Percentiles rank a stretch among this genome's conserved stretches.
phyloP scores from a whole-genome alignment of 139 green algal species.

The Medakamo hakoo region DNA sequence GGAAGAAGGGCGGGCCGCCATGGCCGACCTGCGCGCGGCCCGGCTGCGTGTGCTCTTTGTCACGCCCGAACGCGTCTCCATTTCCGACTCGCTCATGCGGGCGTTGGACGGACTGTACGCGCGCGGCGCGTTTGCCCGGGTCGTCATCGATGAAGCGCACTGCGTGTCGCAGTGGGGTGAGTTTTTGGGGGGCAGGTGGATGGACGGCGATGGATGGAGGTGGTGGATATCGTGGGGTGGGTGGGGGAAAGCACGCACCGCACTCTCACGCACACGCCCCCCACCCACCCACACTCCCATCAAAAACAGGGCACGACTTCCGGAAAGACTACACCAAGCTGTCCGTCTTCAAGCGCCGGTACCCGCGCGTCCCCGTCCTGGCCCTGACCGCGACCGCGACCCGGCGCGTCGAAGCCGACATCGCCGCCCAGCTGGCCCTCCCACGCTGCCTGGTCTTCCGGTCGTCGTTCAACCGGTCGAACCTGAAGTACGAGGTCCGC shows the following conservation, averaged over 20 bases:
- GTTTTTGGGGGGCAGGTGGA: not conserved
- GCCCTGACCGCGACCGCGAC: constrained; percentile 79
- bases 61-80: constrained; percentile 68
- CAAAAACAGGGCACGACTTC: constrained; percentile 92
- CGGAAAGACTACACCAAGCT: constrained; percentile 69
- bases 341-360: constrained; percentile 52
- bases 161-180: constrained; percentile 90
- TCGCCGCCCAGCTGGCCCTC: constrained; percentile 33
- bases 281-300: too few relatives aligned
- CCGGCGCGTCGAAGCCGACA: constrained; percentile 52
- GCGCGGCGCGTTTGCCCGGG: constrained; percentile 29
- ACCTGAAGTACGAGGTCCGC: constrained; percentile 74
- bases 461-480: constrained; percentile 83
- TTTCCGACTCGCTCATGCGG: constrained; percentile 39
- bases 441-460: constrained; percentile 56
- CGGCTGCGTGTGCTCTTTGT: constrained; percentile 62
- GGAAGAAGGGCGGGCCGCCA: constrained; percentile 21
- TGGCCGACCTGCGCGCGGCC: constrained; percentile 11
- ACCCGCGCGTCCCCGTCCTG: constrained; percentile 55
- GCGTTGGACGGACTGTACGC: constrained; percentile 42
- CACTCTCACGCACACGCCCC: not conserved
- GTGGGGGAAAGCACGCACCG: not conserved
- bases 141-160: constrained; percentile 91
- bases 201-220: not conserved
- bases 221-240: not conserved